Percentiles rank a stretch among this genome's conserved stretches.
Conservation (phyloP, 2,329 filamentous ascomycete species). For the Hirsutella rhossiliensis region DNA sequence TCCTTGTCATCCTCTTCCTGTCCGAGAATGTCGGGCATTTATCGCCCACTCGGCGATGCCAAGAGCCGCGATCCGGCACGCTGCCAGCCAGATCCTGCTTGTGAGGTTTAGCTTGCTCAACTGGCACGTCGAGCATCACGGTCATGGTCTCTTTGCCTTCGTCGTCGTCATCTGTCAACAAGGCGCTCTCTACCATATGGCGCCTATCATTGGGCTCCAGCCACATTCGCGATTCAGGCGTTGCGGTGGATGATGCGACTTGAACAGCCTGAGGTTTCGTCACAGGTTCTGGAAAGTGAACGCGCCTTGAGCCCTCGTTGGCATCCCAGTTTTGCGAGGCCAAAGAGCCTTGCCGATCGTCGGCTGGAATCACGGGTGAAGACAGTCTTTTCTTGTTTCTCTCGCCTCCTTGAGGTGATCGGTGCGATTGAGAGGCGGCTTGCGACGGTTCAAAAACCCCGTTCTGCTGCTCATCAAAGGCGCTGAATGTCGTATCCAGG, state of each 20-base stretch:
- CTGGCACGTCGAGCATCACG: constrained; percentile 29
- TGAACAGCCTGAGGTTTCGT: neutral
- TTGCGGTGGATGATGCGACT: neutral
- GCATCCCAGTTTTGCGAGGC: no score
- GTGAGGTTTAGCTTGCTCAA: constrained; percentile 4
- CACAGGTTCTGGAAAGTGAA: neutral
- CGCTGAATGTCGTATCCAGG: constrained; percentile 12
- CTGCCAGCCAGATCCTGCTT: constrained; percentile 6
- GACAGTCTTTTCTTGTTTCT: no score
- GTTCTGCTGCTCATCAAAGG: constrained; percentile 3
- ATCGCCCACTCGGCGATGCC: constrained; percentile 48
- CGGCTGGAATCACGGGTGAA: no score
- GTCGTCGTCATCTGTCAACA: constrained; percentile 7
- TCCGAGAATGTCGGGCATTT: constrained; percentile 46
- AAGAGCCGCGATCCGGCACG: constrained; percentile 14
- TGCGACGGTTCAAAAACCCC: neutral
- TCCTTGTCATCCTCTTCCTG: constrained; percentile 29
- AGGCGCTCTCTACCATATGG: neutral
- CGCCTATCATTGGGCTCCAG: neutral
- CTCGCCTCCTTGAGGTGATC: neutral
- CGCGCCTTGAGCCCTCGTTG: neutral
- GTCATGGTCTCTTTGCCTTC: constrained; percentile 26
- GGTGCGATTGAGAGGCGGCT: neutral
- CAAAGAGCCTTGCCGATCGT: no score
- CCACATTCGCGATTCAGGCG: neutral